Evolutionary conservation across 192 early-diverging fungal genomes (phyloP), one percentile per base, ranked within the genome.

Genomic region (Oehlia diaphana): DNA sequence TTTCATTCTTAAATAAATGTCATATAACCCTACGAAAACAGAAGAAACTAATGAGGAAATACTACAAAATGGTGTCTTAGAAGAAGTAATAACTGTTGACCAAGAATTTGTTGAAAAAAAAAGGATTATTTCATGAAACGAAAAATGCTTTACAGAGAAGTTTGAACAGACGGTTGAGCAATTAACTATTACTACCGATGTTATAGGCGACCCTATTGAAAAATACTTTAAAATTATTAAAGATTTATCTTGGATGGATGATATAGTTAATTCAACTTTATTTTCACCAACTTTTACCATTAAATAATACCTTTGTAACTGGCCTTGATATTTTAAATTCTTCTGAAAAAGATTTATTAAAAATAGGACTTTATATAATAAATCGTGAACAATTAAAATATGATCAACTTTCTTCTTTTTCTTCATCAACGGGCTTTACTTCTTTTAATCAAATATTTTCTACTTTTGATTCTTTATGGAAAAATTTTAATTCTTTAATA

Each of bases 181-280:
- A 26, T 26, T 26, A 26, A 63, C 28, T 12, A 58, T 7, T 26
- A n/a, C 31, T 23, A 19, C 53, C 53, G 53, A 58, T 33, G 33
- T 31, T 39, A 4, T 50, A 28, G 77, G 65, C 35, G 77, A 63
- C 47, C 77, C 77, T 78, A 50, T 78, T 66, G 77, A 63, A 69
- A 66, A 68, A 78, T 78, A 78, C 47, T 78, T 68, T 19, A 69
- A 69, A 78, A 66, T 28, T 58, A 58, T 63, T 19, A 35, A 78
- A 78, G 9, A 12, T 68, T 58, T 78, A 16, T 14, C 64, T 35
- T 78, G 63, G 77, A 66, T 78, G 77, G 16, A 14, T 31, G 2
- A 28, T 53, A 42, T 26, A 12, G 9, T 50, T 61, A 58, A 16
- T 58, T 42, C 68, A 70, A 70, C 14, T 35, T 33, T 67, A 16